Evolutionary conservation across 1,284 basidiomycete genomes (phyloP), one percentile per base, ranked within the genome.

Genomic region (Trichosporon sp.): DNA sequence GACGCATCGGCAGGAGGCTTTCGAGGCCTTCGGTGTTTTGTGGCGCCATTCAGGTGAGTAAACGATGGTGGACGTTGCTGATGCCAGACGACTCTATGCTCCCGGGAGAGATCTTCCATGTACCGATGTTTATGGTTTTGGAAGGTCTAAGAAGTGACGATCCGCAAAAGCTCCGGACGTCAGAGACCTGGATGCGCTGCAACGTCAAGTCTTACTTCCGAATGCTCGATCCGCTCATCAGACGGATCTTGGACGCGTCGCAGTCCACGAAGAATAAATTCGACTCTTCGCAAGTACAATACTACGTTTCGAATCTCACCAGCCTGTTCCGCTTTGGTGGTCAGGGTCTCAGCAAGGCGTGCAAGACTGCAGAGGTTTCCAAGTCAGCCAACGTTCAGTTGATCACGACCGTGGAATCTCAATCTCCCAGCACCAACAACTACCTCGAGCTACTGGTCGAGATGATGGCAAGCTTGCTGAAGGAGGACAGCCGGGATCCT

Each of bases 111-210:
- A 87, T 88, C 37, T 90, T 96, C 78, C 91, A 91, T 76, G 87
- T 91, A 0, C 96, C 96, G 0, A 88, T 98, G 88, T 90, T 95
- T 86, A 89, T 91, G 65, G 89, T 97, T 12, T 84, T 99, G 54
- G 94, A 97, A 79, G 89, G 90, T 0, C 84, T 98, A 48, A 91
- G 90, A 77, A 90, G 87, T 67, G 89, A 90, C 19, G 90, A 94
- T 77, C 91, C 93, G 1, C 85, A 86, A 70, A 82, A 91, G 16
- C 89, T 91, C 37, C 88, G 93, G 7, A 87, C 92, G 46, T 92
- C 92, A 5, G 95, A 97, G 81, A 94, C 94, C 0, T 98, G 95
- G 95, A 94, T 98, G 91, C 88, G 94, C 37, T 94, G 92, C 78
- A 94, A 91, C 78, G 86, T 96, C n/a, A 91, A 91, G 78, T 95